A percentile compares a stretch with the other conserved stretches of the same genome.
phyloP scores from a whole-genome alignment of 2,329 filamentous ascomycete species.

The Nothopassalora personata region DNA sequence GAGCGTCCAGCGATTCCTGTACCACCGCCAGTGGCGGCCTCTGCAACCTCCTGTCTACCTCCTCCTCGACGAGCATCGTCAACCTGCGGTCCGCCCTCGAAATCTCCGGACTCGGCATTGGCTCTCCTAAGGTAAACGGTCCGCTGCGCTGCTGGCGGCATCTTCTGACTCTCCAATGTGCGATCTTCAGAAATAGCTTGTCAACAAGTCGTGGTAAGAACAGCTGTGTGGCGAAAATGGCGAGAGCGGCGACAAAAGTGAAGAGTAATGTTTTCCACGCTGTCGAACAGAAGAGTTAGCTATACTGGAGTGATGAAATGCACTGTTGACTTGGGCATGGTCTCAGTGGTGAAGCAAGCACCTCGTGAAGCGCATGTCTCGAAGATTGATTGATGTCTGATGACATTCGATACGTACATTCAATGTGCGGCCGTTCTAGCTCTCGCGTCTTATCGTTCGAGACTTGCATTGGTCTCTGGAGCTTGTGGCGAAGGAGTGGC shows the following conservation, averaged over 20 bases:
- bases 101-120: neutral
- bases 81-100: neutral
- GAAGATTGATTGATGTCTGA: too few species aligned
- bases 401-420: too few species aligned
- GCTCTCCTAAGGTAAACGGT: neutral
- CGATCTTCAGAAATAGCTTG: neutral
- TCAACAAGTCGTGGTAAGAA: neutral
- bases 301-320: too few species aligned
- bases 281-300: neutral
- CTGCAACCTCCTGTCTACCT: neutral
- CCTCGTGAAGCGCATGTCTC: too few species aligned
- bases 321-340: too few species aligned
- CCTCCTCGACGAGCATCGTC: neutral
- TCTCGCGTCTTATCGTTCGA: neutral
- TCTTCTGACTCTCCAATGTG: neutral
- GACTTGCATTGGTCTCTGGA: neutral
- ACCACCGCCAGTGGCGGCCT: neutral
- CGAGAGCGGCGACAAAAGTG: neutral
- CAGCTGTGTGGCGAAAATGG: neutral
- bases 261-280: neutral
- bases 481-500: neutral
- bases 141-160: neutral
- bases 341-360: too few species aligned
- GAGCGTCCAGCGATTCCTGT: neutral
- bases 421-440: too few species aligned